Conservation (phyloP, 1,284 basidiomycete species). For the Cutaneotrichosporon spelunceum region DNA sequence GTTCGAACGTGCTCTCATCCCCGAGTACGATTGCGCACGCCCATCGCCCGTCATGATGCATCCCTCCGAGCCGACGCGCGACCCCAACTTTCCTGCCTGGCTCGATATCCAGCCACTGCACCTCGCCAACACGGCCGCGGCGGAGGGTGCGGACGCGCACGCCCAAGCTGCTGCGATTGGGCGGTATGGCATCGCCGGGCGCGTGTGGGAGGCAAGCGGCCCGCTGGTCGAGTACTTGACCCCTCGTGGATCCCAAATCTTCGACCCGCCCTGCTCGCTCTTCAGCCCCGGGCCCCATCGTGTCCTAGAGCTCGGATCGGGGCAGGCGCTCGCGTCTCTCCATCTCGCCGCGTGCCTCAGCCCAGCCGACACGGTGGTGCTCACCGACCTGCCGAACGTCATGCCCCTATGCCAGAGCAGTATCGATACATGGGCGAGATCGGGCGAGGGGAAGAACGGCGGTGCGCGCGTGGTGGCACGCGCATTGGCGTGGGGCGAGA, state of each 20-base stretch:
- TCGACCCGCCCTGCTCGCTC: slow-evolving; percentile 43
- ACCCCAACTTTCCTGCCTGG: slow-evolving; percentile 50
- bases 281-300: slow-evolving; percentile 25
- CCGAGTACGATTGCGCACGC: too few species aligned
- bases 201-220: slow-evolving; percentile 48
- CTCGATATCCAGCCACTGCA: slow-evolving; percentile 43
- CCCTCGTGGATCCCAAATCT: slow-evolving; percentile 19
- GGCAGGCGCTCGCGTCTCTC: slow-evolving; percentile 44
- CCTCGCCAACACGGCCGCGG: slow-evolving; percentile 17
- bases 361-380: slow-evolving; percentile 29
- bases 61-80: slow-evolving; percentile 12
- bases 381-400: slow-evolving; percentile 47
- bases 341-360: slow-evolving; percentile 37
- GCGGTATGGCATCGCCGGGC: slow-evolving; percentile 48
- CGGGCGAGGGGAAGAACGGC: background rate
- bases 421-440: slow-evolving; percentile 25
- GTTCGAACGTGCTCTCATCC: too few species aligned
- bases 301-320: slow-evolving; percentile 47
- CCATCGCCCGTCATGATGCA: background rate
- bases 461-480: slow-evolving; percentile 24
- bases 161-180: slow-evolving; percentile 38
- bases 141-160: slow-evolving; percentile 20
- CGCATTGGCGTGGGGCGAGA: slow-evolving; percentile 44
- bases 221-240: slow-evolving; percentile 45
- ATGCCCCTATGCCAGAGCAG: slow-evolving; percentile 40